Evolutionary conservation across 805 yeast species (phyloP).

Genomic region (Candida lessepsii): DNA sequence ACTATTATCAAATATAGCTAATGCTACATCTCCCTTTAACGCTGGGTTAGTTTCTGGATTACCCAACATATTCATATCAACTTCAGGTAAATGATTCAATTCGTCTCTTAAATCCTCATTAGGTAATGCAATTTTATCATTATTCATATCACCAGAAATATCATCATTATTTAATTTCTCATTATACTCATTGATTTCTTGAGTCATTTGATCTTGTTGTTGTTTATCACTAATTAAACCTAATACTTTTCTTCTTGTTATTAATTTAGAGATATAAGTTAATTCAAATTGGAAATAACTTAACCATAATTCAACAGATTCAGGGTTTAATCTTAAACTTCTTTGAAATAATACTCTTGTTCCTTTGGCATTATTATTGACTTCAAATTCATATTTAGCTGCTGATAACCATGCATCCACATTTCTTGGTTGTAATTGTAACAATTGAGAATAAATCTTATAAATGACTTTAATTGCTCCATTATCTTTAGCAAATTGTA

Average conservation of each 20-base stretch:
- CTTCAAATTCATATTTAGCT: conserved; percentile 89
- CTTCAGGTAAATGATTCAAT: conserved; percentile 77
- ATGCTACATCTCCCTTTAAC: conserved; percentile 54
- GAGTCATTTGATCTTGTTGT: conserved; percentile 49
- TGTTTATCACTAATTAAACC: conserved; percentile 75
- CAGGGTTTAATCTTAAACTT: conserved; percentile 80
- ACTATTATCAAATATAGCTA: conserved; percentile 36
- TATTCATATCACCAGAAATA: conserved; percentile 26
- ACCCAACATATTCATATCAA: conserved; percentile 82
- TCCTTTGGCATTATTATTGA: conserved; percentile 82
- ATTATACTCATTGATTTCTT: conserved; percentile 41
- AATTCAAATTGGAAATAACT: conserved; percentile 88
- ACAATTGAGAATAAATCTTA: conserved; percentile 70
- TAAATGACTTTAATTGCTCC: conserved; percentile 73
- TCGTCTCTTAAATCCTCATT: conserved; percentile 59
- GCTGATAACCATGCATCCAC: conserved; percentile 92
- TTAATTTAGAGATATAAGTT: conserved; percentile 76
- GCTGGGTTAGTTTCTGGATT: conserved; percentile 78
- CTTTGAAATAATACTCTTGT: conserved; percentile 85
- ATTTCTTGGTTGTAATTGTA: conserved; percentile 88
- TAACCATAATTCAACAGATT: conserved; percentile 70
- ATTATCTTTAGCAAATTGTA: conserved; percentile 62
- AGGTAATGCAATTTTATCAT: conserved; percentile 46
- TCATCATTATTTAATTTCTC: conserved; percentile 25
- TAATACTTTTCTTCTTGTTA: conserved; percentile 79